Evolutionary conservation across 257 asterid species (phyloP), one percentile per base, ranked within the genome.

Genomic region (Rubia yunnanensis): DNA sequence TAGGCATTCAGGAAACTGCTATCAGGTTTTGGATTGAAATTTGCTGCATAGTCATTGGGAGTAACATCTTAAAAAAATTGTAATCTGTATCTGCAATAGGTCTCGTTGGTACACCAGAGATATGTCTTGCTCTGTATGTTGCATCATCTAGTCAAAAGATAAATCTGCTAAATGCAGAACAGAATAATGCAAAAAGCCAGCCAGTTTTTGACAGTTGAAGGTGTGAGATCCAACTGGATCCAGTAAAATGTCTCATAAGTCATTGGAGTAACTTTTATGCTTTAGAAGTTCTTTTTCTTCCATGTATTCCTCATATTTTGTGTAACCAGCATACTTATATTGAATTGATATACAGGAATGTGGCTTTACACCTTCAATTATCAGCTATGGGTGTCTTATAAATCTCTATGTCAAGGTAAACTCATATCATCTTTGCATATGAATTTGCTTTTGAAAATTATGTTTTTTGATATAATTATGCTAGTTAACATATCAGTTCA

Each of bases 331-430:
- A 2, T 63, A 10, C 73, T 72, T 61, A 73, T 41, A 13, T 64
- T 26, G 66, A 44, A 41, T 60, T 73, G 39, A 69, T 72, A 60
- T 77, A 28, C 59, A 92, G 99, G 97, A 94, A 79, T 86, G 97
- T 61, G 97, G 99, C 71, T 85, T 84, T 77, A 73, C 83, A 44
- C 96, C 99, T 77, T 84, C 96, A 23, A 76, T 94, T 55, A 60
- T 90, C 81, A 94, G 91, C 70, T 90, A 84, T 63, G 99, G 99
- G 71, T 94, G 99, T 64, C 96, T 89, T 76, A 86, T 94, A 68
- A 94, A 94, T 80, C 88, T 88, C 60, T 85, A 86, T 77, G 83
- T 80, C 72, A 94, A 94, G 98, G 98, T 92, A 82, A 74, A 27
- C 23, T 7, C 14, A 39, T 11, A 15, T 6, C 41, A n/a, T 52